Evolutionary conservation across 2,329 filamentous ascomycete genomes (phyloP), one percentile per base, ranked within the genome.

Genomic region (Tolypocladium guangdongense): DNA sequence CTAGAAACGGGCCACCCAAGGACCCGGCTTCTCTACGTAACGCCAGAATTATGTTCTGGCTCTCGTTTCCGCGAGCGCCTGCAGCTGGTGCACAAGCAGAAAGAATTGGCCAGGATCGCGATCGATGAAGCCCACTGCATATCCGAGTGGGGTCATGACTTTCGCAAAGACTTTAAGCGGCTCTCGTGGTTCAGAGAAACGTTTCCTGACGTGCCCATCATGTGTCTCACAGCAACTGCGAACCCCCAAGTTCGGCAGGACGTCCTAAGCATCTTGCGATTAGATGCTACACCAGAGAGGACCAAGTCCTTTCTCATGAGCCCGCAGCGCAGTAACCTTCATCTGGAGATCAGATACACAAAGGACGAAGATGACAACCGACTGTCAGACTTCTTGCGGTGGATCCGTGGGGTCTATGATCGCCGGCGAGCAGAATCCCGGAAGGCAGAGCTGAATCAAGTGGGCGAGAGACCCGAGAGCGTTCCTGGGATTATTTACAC

Each of bases 81-180:
- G 10, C 78, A 80, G 56, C 74, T 87, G 5, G 85, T 96, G 16
- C 75, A 96, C 64, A 74, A 82, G 55, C 90, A 96, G 67, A 81
- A 81, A 54, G 89, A 96, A 69, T 80, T 97, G n/a, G 86, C 87
- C 11, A 83, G 92, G 16, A 82, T 97, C 58, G 92, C 88, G 49
- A 84, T 97, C 54, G 92, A 97, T 64, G 92, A 97, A 71, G 92
- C 92, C 2, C 92, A 97, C 68, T 97, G 92, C 68, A 95, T 97
- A 60, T 95, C 89, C 27, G 91, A 96, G 83, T 96, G 92, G 92
- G 92, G 92, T 2, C 91, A 97, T 67, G 92, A 97, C 68, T 97
- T 97, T 66, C 86, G 92, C n/a, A 88, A 86, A 37, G 88, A 90
- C 54, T 97, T 96, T 70, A 90, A 93, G 64, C 81, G 86, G 22